A percentile compares a stretch with the other conserved stretches of the same genome.
These are phyloP conservation scores for Heritiera fomes DNA, from an alignment of 345 rosid species.

Conservation along the genomic window DNA sequence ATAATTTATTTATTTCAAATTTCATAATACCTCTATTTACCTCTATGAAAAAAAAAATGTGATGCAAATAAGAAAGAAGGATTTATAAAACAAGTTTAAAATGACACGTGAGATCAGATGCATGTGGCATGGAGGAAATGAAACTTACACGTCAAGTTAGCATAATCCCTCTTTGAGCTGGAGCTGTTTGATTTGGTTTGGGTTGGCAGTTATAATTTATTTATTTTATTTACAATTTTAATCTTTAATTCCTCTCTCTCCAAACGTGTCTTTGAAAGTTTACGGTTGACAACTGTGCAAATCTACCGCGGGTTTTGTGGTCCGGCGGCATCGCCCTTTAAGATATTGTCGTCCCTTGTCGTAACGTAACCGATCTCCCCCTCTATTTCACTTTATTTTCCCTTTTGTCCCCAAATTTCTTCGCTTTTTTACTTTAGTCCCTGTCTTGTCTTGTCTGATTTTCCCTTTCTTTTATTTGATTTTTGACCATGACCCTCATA, in stretches of 20 bases:
- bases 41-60: too few species aligned
- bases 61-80: background rate
- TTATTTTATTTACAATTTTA: background rate
- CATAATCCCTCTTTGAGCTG: background rate
- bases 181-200: background rate
- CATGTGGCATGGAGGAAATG: constrained; percentile 2
- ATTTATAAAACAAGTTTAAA: background rate
- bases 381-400: background rate
- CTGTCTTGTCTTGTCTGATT: too few species aligned
- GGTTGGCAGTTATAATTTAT: too few species aligned
- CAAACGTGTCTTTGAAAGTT: background rate
- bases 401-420: background rate
- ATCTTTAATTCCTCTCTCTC: background rate
- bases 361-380: constrained; percentile 32
- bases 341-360: constrained; percentile 39
- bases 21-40: too few species aligned
- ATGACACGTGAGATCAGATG: background rate
- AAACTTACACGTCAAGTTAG: constrained; percentile 27
- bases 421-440: background rate
- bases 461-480: background rate
- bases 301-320: constrained; percentile 20
- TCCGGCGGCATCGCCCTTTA: constrained; percentile 28
- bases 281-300: background rate
- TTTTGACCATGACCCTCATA: background rate
- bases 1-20: too few species aligned